Percentiles rank a stretch among this genome's conserved stretches.
Evolutionary conservation across 1,284 basidiomycete genomes (phyloP).

Genomic region (Ustilago trichophora): DNA sequence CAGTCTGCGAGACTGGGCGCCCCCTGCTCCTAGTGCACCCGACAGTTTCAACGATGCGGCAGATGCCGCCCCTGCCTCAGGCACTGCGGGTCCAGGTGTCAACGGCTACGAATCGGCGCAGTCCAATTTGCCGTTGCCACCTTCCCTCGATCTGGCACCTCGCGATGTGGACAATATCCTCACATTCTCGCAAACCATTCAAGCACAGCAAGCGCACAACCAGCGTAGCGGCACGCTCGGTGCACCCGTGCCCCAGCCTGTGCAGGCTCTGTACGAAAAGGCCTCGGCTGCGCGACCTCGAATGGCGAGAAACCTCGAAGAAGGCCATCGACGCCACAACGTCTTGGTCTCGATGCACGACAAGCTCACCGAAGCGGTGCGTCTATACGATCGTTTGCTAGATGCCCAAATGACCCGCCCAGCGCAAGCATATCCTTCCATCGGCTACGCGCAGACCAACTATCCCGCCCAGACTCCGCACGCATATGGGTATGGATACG

Average conservation of each 20-base stretch:
- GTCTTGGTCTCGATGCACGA: constrained; percentile 89
- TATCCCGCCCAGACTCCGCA: constrained; percentile 5
- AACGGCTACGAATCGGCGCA: background rate
- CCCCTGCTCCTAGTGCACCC: constrained; percentile 56
- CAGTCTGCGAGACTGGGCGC: constrained; percentile 77
- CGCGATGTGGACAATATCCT: constrained; percentile 62
- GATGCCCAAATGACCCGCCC: constrained; percentile 76
- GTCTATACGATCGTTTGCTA: constrained; percentile 84
- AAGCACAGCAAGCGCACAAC: constrained; percentile 43
- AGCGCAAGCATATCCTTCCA: constrained; percentile 16
- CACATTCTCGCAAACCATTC: constrained; percentile 61
- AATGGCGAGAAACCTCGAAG: constrained; percentile 83
- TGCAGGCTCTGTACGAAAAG: constrained; percentile 78
- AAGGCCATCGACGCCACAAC: constrained; percentile 86
- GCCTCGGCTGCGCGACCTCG: constrained; percentile 83
- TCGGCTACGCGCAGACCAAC: constrained; percentile 4
- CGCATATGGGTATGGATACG: constrained; percentile 21
- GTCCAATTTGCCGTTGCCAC: constrained; percentile 44
- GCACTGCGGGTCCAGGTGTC: background rate
- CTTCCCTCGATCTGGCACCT: constrained; percentile 58
- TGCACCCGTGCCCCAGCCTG: constrained; percentile 32
- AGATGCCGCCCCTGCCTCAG: constrained; percentile 6
- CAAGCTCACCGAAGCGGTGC: constrained; percentile 88
- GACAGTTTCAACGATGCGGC: constrained; percentile 29
- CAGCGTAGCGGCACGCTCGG: constrained; percentile 41